phyloP scores from a whole-genome alignment of 345 rosid genomes.

The Brassica cretica region DNA sequence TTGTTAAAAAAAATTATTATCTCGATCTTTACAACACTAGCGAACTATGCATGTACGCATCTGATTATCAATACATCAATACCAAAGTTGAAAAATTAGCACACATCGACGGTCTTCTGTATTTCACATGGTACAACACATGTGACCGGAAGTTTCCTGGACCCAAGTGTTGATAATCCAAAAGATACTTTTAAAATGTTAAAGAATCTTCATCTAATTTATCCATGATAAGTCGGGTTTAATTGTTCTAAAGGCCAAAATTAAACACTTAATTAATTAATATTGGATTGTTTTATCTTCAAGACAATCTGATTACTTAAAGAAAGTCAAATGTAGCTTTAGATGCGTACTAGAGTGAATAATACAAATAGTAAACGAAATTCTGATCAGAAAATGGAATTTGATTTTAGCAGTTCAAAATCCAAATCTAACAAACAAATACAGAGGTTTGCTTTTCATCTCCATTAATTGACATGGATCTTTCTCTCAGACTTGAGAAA shows the following conservation, averaged over 20 bases:
- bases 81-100: background rate
- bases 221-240: background rate
- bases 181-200: background rate
- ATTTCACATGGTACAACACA: slow-evolving; percentile 23
- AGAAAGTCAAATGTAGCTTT: slow-evolving; percentile 41
- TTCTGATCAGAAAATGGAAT: slow-evolving; percentile 32
- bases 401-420: slow-evolving; percentile 33
- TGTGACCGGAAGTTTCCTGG: slow-evolving; percentile 23
- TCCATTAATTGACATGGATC: slow-evolving; percentile 31
- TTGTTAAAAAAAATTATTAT: background rate
- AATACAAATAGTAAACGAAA: slow-evolving; percentile 40
- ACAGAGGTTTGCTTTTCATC: slow-evolving; percentile 13
- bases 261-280: background rate
- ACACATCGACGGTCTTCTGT: slow-evolving; percentile 16
- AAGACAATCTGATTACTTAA: slow-evolving; percentile 27
- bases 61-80: slow-evolving; percentile 1
- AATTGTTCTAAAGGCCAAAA: slow-evolving; percentile 4
- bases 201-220: background rate
- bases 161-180: background rate
- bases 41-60: background rate
- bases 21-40: background rate
- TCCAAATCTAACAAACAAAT: slow-evolving; percentile 14
- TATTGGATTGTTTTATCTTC: slow-evolving; percentile 23
- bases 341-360: slow-evolving; percentile 41
- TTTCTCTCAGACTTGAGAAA: slow-evolving; percentile 33